Percentiles rank a stretch among this genome's conserved stretches.
These are phyloP conservation scores for Kwoniella dendrophila DNA, from an alignment of 768 basidiomycete genomes.

Conservation along the genomic window DNA sequence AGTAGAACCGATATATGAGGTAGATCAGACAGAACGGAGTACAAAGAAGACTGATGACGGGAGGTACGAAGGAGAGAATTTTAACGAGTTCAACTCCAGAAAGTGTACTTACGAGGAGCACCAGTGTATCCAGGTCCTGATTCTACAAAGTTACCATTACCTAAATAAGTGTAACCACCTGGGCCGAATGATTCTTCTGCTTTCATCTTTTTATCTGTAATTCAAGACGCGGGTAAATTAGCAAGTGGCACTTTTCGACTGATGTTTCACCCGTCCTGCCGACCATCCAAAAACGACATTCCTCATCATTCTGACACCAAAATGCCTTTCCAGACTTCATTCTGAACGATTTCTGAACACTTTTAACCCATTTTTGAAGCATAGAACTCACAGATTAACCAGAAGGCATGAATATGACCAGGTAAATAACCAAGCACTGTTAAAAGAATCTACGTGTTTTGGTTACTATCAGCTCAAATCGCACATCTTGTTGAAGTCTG, in stretches of 20 bases:
- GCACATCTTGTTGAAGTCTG: not conserved
- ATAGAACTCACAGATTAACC: conserved; percentile 41
- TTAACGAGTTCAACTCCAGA: not conserved
- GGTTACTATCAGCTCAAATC: too few relatives aligned
- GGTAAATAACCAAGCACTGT: conserved; percentile 9
- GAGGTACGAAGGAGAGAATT: not conserved
- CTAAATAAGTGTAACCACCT: conserved; percentile 44
- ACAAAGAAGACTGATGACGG: not conserved
- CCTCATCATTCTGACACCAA: too few relatives aligned
- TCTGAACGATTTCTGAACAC: too few relatives aligned
- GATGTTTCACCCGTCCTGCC: too few relatives aligned
- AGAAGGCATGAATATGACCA: conserved; percentile 53
- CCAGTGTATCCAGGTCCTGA: conserved; percentile 21
- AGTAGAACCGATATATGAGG: not conserved
- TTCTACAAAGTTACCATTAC: conserved; percentile 49
- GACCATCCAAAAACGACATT: too few relatives aligned
- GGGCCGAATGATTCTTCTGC: conserved; percentile 51
- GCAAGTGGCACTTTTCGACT: too few relatives aligned
- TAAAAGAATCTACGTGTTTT: too few relatives aligned
- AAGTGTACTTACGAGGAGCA: conserved; percentile 12
- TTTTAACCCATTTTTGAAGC: not conserved
- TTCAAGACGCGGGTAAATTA: conserved; percentile 2
- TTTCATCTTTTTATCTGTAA: conserved; percentile 50
- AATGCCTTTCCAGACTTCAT: not conserved
- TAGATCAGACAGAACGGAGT: not conserved